Percentiles rank a stretch among this genome's conserved stretches.
Conservation (phyloP, 1,284 basidiomycete genomes). For the Trametes sp. region DNA sequence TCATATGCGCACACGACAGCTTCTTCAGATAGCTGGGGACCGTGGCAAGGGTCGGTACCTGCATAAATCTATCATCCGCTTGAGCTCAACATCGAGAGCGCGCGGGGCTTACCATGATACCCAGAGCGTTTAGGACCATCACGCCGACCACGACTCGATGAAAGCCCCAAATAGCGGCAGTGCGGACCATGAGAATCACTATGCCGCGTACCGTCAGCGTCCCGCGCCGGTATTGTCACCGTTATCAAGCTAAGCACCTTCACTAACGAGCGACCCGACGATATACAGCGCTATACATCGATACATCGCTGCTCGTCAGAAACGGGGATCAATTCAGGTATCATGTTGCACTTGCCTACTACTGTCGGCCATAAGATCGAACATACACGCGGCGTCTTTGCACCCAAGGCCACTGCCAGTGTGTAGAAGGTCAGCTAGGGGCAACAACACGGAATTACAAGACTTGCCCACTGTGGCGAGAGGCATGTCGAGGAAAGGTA, state of each 20-base stretch:
- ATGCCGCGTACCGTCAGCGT: background rate
- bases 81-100: background rate
- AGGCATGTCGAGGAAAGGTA: slow-evolving; percentile 1
- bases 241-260: background rate
- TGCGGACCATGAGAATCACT: slow-evolving; percentile 6
- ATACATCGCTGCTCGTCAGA: no score
- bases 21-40: background rate
- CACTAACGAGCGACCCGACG: background rate
- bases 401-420: background rate
- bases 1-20: background rate
- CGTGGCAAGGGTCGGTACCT: background rate
- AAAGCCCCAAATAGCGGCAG: slow-evolving; percentile 1
- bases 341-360: background rate
- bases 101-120: background rate
- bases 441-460: no score
- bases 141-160: background rate
- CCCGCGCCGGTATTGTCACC: no score
- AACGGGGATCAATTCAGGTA: background rate
- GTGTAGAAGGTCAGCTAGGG: no score
- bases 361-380: background rate
- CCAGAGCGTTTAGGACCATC: background rate
- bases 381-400: background rate
- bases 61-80: background rate
- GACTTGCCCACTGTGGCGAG: background rate
- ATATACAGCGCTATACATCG: background rate